phyloP scores from a whole-genome alignment of 2,329 filamentous ascomycete species.

The Monilinia aucupariae region DNA sequence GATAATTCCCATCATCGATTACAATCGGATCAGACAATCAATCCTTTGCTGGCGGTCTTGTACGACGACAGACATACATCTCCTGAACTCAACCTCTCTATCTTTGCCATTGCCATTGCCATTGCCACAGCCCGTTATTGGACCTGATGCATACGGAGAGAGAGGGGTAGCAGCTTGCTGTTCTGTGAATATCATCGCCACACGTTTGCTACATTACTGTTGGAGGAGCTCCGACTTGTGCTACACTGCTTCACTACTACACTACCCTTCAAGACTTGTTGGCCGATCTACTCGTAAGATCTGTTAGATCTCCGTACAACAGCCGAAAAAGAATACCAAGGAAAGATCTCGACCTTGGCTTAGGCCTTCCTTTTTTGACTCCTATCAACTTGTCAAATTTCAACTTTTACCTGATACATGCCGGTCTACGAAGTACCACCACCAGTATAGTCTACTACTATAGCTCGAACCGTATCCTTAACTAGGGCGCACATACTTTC shows the following conservation, averaged over 20 bases:
- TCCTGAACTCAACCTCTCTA: not conserved
- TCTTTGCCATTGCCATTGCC: too few species aligned
- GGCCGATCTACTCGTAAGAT: not conserved
- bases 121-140: too few species aligned
- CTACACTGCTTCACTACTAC: not conserved
- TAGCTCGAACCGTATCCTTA: not conserved
- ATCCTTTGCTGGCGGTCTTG: too few species aligned
- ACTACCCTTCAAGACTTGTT: too few species aligned
- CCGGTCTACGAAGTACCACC: too few species aligned
- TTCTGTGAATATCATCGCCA: conserved; percentile 12
- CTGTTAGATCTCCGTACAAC: not conserved
- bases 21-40: too few species aligned
- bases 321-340: not conserved
- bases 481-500: conserved; percentile 4
- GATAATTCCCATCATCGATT: too few species aligned
- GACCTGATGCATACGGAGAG: not conserved
- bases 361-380: not conserved
- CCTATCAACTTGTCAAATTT: conserved; percentile 1
- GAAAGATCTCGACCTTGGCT: not conserved
- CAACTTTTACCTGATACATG: not conserved
- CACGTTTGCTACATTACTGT: not conserved
- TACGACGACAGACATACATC: too few species aligned
- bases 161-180: not conserved
- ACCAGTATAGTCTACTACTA: too few species aligned
- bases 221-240: not conserved